Percentiles rank a stretch among this genome's conserved stretches.
These are phyloP conservation scores for Bretziella fagacearum DNA, from an alignment of 2,329 filamentous ascomycete genomes.

Conservation along the genomic window DNA sequence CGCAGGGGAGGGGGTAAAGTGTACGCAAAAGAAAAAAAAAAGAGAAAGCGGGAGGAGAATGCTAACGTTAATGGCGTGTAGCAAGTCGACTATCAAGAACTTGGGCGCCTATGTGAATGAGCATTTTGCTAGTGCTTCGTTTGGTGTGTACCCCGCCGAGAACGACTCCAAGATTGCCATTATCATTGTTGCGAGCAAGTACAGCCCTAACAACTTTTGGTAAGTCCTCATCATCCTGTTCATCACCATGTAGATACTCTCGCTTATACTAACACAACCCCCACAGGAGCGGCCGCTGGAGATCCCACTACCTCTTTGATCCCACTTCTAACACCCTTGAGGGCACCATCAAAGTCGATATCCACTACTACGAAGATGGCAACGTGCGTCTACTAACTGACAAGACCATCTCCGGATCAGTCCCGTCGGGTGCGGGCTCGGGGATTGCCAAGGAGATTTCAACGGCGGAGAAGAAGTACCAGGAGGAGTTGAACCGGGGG, in stretches of 20 bases:
- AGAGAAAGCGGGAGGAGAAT: no score
- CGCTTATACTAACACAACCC: background rate
- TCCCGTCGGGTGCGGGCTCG: constrained; percentile 45
- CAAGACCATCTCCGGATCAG: constrained; percentile 49
- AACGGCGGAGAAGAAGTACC: constrained; percentile 71
- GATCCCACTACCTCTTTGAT: constrained; percentile 67
- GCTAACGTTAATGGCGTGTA: background rate
- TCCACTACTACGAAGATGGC: constrained; percentile 98
- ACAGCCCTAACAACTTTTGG: constrained; percentile 97
- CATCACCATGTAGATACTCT: background rate
- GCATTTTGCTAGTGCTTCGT: constrained; percentile 70
- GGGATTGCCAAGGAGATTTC: constrained; percentile 67
- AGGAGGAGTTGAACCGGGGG: constrained; percentile 85
- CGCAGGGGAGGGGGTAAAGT: no score
- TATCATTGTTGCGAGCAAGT: constrained; percentile 84
- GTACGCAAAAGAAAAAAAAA: no score
- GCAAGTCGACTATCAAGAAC: constrained; percentile 69
- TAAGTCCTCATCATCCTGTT: constrained; percentile 25
- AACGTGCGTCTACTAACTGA: constrained; percentile 88
- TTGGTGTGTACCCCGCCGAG: constrained; percentile 67
- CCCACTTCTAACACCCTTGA: constrained; percentile 51
- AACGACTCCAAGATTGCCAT: constrained; percentile 62
- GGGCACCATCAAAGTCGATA: constrained; percentile 78
- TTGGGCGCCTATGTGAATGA: constrained; percentile 63
- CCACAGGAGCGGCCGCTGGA: constrained; percentile 83